These are phyloP conservation scores for Saprolegnia parasitica DNA, from an alignment of 352 stramenopile species.

Conservation along the genomic window DNA sequence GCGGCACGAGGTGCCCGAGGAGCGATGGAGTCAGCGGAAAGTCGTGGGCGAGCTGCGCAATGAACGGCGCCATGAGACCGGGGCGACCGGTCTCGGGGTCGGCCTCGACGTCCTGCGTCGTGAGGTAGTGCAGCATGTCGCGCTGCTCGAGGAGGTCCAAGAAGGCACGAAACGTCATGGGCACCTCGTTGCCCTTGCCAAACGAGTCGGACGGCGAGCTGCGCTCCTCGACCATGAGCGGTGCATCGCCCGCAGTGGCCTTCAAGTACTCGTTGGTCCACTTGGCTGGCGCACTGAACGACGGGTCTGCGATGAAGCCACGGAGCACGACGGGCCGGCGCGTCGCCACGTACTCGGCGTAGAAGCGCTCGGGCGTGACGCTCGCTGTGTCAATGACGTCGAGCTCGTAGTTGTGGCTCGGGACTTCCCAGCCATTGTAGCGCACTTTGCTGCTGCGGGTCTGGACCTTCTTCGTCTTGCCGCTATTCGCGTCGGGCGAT, in stretches of 20 bases:
- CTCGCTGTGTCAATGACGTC: conserved; percentile 48
- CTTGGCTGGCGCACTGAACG: conserved; percentile 50
- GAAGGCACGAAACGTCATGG: conserved; percentile 75
- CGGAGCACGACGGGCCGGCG: conserved; percentile 77
- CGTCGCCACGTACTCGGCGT: conserved; percentile 65
- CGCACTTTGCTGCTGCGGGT: conserved; percentile 7
- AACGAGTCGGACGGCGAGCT: conserved; percentile 62
- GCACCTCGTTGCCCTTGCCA: conserved; percentile 77
- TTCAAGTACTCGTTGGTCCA: conserved; percentile 77
- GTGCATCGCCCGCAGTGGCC: conserved; percentile 52
- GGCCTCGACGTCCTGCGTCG: conserved; percentile 83
- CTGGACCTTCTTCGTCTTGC: conserved; percentile 22
- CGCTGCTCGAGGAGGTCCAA: conserved; percentile 58
- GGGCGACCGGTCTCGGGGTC: conserved; percentile 64
- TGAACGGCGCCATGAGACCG: conserved; percentile 80
- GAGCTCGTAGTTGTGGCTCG: conserved; percentile 41
- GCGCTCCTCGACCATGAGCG: conserved; percentile 77
- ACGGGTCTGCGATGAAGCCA: conserved; percentile 51
- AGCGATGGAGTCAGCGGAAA: conserved; percentile 78
- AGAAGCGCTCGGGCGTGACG: conserved; percentile 68
- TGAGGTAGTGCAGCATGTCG: conserved; percentile 84
- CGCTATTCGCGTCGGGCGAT: not conserved
- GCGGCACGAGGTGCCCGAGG: conserved; percentile 81
- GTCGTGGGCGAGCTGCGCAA: conserved; percentile 63
- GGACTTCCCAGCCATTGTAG: conserved; percentile 57